These are phyloP conservation scores for Solanum tarapatanum DNA, from an alignment of 257 asterid species.

Conservation along the genomic window DNA sequence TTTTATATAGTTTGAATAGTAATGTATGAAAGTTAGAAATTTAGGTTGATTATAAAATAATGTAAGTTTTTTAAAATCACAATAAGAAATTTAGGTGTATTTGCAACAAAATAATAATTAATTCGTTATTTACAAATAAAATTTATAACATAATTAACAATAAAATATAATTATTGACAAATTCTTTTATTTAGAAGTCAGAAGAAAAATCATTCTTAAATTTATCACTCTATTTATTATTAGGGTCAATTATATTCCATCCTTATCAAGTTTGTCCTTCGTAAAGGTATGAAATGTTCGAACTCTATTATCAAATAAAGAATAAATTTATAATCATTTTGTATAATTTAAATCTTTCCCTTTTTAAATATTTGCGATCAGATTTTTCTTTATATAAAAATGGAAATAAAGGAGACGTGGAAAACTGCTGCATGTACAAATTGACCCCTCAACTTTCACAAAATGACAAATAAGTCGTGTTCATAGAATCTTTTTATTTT, in stretches of 20 bases:
- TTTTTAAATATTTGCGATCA: not conserved
- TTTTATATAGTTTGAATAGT: not conserved
- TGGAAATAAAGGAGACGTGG: not conserved
- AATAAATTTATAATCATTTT: not conserved
- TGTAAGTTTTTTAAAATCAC: not conserved
- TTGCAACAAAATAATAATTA: not conserved
- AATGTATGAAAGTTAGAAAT: not conserved
- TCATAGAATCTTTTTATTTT: not conserved
- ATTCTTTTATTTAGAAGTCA: not conserved
- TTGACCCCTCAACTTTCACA: not conserved
- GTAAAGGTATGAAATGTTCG: not conserved
- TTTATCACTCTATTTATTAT: too few species aligned
- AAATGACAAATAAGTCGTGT: not conserved
- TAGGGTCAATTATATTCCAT: too few species aligned
- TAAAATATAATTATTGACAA: not conserved
- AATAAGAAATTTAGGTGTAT: too few species aligned
- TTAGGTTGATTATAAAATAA: too few species aligned
- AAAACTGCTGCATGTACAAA: not conserved
- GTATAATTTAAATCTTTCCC: not conserved
- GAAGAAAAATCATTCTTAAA: not conserved
- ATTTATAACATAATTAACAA: not conserved
- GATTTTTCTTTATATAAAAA: not conserved
- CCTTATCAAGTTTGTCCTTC: not conserved
- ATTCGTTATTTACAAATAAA: not conserved
- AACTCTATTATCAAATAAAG: not conserved